Evolutionary conservation across 179 eudicot genomes (phyloP), one percentile per base, ranked within the genome.

Genomic region (Beta macrorhiza): DNA sequence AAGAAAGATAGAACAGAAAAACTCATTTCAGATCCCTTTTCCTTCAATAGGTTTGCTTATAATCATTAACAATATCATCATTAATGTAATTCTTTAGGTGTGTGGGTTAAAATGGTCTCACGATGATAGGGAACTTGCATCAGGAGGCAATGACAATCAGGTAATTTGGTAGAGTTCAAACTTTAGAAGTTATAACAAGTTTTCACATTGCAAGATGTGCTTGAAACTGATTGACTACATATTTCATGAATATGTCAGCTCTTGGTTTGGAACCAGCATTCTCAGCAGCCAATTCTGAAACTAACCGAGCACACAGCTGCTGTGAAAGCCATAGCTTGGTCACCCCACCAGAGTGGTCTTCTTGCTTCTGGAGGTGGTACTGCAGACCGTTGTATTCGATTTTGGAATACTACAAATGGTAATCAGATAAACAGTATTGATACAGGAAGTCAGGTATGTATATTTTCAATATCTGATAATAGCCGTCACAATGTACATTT

Each of bases 21-120:
- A 7, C 32, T 4, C 7, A 3, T 37, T 37, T 37, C 2, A 37
- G 42, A 37, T 37, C 42, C 42, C 42, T 37, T 37, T 61, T 61
- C n/a, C n/a, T 1, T 6, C 3, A 61, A n/a, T 1, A n/a, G 9
- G 25, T 61, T n/a, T 61, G n/a, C 3, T 65, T 42, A 47, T 22
- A 12, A 61, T 79, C 32, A 45, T 29, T 67, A 71, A 63, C 25
- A 25, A 16, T 63, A 14, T 51, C 9, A 1, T 29, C 29, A 14
- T 32, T 13, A 16, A 19, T 84, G 74, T 49, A n/a, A 79, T 56
- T 56, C 67, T 59, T 77, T 83, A 95, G 98, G 99, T 95, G 16
- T 96, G 98, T 74, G 99, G 99, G 57, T 82, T 96, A n/a, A 96
- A 96, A 84, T 94, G 99, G 99, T 96, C 99, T 77, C 97, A 92